phyloP scores from a whole-genome alignment of 257 asterid species.

The Nicotiana undulata region DNA sequence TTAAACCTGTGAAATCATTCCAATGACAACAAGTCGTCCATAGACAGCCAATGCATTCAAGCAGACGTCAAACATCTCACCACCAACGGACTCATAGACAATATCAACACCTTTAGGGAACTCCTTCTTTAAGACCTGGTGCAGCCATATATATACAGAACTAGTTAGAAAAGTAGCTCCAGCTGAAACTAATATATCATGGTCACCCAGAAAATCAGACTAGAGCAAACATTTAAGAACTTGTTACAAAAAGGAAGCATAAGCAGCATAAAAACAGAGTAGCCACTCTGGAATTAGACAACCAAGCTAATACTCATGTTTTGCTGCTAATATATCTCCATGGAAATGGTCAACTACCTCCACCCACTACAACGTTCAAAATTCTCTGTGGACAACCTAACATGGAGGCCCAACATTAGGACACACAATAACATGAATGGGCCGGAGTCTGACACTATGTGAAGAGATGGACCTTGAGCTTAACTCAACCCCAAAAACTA shows the following conservation, averaged over 20 bases:
- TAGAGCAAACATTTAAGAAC: neutral
- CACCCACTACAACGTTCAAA: neutral
- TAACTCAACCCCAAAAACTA: too few relatives aligned
- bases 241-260: neutral
- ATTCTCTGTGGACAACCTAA: neutral
- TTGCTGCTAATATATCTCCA: neutral
- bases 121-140: constrained; percentile 73
- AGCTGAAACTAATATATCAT: neutral
- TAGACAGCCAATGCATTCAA: constrained; percentile 76
- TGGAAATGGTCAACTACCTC: neutral
- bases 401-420: too few relatives aligned
- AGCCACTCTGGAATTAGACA: neutral
- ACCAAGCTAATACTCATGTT: neutral
- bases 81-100: constrained; percentile 92
- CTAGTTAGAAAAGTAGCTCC: neutral
- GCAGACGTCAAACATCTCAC: constrained; percentile 83
- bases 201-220: neutral
- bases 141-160: neutral
- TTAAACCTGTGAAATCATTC: constrained; percentile 91
- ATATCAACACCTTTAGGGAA: constrained; percentile 88
- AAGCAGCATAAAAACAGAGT: neutral
- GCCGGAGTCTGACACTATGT: too few relatives aligned
- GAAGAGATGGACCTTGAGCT: too few relatives aligned
- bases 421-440: too few relatives aligned
- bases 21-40: constrained; percentile 89